Base-by-base conservation (phyloP, 192 early-diverging fungal species). In the Dissophora globulifera region DNA sequence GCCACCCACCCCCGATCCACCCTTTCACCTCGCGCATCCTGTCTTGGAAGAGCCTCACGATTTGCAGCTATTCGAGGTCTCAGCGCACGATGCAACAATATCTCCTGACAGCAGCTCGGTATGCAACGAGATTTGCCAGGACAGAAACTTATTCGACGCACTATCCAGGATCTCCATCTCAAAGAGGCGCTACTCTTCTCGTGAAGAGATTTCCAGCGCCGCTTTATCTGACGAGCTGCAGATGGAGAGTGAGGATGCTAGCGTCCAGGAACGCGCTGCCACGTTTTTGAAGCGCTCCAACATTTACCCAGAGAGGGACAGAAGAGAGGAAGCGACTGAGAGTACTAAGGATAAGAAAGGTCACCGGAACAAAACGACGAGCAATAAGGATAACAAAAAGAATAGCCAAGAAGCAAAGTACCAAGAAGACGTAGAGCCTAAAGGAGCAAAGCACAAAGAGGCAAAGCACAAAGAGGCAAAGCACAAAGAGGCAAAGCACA, bases 111-210 rank as follows among this genome's bases (percentile, higher is more conserved):
- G 23, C 47, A 43, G 22, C 20, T 20, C 20, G 7, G 32, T n/a
- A 26, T 69, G 67, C 31, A 30, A 60, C 42, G 22, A 29, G 0
- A 40, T 22, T 19, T 76, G 71, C 19, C 63, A 61, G 27, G 55
- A 55, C 20, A 29, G 43, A 25, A 76, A 76, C 26, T 32, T 76
- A 23, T 0, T 66, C 9, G 57, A 76, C 45, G 63, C 71, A 6
- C 50, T 76, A 7, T 40, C 71, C 15, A 58, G 38, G 35, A 55
- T 76, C 13, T 53, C 57, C 31, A 17, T 61, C 22, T 31, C 50
- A 23, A 76, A 76, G n/a, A 45, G 58, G 43, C 71, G 71, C 19
- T 76, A 76, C 35, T 76, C 71, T 0, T 43, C 11, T 4, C 50
- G 63, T 23, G 7, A 32, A 3, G 33, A 57, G 15, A 11, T 40